phyloP scores from a whole-genome alignment of 1,284 basidiomycete species.

The Xerocomus amazonicus region DNA sequence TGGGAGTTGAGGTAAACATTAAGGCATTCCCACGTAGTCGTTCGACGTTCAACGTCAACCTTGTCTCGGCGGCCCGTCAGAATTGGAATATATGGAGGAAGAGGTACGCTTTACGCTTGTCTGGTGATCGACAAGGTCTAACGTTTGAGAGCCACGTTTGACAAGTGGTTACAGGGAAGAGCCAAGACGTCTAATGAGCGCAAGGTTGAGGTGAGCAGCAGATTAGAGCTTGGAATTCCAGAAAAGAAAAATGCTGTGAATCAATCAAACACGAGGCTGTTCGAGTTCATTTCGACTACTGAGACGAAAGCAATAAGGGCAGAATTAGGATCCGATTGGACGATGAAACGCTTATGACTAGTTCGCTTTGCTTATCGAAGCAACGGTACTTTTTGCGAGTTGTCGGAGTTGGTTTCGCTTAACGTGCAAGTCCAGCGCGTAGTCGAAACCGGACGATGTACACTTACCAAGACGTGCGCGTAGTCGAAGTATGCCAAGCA shows the following conservation, averaged over 20 bases:
- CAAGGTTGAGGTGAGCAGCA: neutral
- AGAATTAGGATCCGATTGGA: constrained; percentile 7
- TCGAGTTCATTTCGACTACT: constrained; percentile 13
- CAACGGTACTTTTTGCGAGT: neutral
- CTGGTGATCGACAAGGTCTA: neutral
- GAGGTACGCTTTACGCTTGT: neutral
- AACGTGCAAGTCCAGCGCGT: neutral
- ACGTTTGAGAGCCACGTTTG: neutral
- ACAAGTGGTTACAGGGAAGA: neutral
- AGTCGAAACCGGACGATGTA: too few relatives aligned
- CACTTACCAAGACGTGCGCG: too few relatives aligned
- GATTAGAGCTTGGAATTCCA: neutral
- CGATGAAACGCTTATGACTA: neutral
- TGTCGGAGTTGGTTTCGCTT: constrained; percentile 5
- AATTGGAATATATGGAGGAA: neutral
- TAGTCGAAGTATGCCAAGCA: too few relatives aligned
- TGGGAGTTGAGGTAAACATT: neutral
- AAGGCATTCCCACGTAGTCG: neutral
- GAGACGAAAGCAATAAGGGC: constrained; percentile 2
- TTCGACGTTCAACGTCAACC: neutral
- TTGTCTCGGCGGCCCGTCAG: neutral
- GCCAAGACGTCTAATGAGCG: neutral
- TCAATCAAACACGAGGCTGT: constrained; percentile 23
- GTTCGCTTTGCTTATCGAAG: neutral
- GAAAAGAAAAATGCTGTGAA: constrained; percentile 1